These are phyloP conservation scores for Larix sibirica DNA, from an alignment of 83 land plant genomes.

Conservation along the genomic window DNA sequence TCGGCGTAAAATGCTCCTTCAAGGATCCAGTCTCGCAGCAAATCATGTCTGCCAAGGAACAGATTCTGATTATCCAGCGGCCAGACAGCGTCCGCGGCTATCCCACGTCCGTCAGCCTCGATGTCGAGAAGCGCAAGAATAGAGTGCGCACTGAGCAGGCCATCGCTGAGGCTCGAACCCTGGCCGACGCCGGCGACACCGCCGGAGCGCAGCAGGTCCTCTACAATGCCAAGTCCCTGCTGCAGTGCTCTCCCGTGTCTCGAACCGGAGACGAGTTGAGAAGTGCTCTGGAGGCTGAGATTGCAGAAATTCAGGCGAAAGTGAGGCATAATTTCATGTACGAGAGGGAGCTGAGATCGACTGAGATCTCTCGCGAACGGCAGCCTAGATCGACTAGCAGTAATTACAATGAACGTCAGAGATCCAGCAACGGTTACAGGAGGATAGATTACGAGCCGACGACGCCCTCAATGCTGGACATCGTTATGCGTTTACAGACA, in stretches of 20 bases:
- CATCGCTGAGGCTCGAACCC: constrained; percentile 62
- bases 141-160: constrained; percentile 61
- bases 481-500: constrained; percentile 14
- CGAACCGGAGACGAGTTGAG: constrained; percentile 40
- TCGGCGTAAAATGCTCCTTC: constrained; percentile 42
- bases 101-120: constrained; percentile 24
- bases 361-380: neutral
- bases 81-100: constrained; percentile 6
- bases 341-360: neutral
- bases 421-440: neutral
- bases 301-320: constrained; percentile 34
- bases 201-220: constrained; percentile 56
- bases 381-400: neutral
- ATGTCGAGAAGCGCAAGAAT: constrained; percentile 52
- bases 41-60: constrained; percentile 29
- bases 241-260: constrained; percentile 25
- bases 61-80: constrained; percentile 38
- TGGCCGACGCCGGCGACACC: constrained; percentile 49
- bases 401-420: too few relatives aligned
- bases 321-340: constrained; percentile 7
- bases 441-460: neutral
- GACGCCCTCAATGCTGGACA: constrained; percentile 12
- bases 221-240: constrained; percentile 48
- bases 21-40: constrained; percentile 58
- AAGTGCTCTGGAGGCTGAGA: constrained; percentile 51